phyloP scores from a whole-genome alignment of 1,284 basidiomycete species.

The Apiotrichum mycotoxinovorans region DNA sequence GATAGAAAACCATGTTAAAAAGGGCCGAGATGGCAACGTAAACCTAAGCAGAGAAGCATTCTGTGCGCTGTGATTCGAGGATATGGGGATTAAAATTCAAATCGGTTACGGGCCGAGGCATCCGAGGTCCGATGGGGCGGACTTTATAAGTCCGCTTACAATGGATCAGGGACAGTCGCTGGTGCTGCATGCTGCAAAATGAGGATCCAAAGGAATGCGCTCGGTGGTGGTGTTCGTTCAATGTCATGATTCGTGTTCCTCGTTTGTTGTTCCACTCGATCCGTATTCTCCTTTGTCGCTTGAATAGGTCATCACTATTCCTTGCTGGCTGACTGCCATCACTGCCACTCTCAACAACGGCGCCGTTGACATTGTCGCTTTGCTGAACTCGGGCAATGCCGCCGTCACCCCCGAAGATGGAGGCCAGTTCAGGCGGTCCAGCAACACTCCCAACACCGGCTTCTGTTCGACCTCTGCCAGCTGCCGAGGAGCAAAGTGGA shows the following conservation, averaged over 20 bases:
- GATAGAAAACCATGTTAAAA: neutral
- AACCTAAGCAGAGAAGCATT: neutral
- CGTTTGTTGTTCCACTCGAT: too few species aligned
- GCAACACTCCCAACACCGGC: neutral
- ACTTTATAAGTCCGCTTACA: neutral
- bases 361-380: neutral
- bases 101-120: neutral
- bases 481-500: neutral
- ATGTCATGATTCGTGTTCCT: too few species aligned
- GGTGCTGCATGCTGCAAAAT: too few species aligned
- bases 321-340: too few species aligned
- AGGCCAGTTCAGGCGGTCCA: neutral
- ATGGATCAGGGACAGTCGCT: neutral
- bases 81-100: neutral
- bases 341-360: neutral
- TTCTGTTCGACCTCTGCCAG: neutral
- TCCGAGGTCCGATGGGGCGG: neutral
- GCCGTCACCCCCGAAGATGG: neutral
- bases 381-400: neutral
- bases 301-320: too few species aligned
- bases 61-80: neutral
- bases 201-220: too few species aligned
- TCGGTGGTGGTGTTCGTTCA: too few species aligned
- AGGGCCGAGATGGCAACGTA: neutral
- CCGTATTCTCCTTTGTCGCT: too few species aligned